Evolutionary conservation across 495 filamentous ascomycete genomes (phyloP).

Genomic region (Immersiella caudata): DNA sequence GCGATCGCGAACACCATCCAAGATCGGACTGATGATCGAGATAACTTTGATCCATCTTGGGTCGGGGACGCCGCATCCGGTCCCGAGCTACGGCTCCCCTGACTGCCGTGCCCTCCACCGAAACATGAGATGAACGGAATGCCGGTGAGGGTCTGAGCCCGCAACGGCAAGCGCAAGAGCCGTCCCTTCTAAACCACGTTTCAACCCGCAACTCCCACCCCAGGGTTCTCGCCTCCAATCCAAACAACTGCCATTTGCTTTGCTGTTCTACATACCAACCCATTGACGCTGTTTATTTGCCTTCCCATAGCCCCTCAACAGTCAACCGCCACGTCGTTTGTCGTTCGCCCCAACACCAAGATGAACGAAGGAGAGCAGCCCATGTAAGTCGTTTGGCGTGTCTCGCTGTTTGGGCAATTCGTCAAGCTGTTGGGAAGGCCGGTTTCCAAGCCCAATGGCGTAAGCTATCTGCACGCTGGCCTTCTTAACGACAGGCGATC

Average conservation of each 20-base stretch:
- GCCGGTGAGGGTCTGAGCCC: background rate
- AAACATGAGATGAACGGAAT: background rate
- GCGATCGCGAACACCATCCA: background rate
- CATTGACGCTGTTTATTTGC: background rate
- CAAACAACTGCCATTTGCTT: background rate
- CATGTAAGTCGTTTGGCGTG: constrained; percentile 11
- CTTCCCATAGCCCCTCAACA: background rate
- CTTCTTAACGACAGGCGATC: constrained; percentile 5
- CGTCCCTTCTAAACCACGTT: background rate
- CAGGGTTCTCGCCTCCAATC: background rate
- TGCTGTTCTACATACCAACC: background rate
- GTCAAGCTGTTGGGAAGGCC: constrained; percentile 4
- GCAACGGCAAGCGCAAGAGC: background rate
- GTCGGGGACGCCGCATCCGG: background rate
- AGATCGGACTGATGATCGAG: constrained; percentile 4
- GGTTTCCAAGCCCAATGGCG: constrained; percentile 8
- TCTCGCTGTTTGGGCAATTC: constrained; percentile 7
- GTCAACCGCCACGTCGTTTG: constrained; percentile 11
- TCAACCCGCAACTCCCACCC: constrained; percentile 2
- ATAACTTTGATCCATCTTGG: background rate
- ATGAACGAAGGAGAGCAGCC: constrained; percentile 16
- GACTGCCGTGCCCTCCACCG: background rate
- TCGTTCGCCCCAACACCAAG: constrained; percentile 9
- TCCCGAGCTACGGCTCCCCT: background rate
- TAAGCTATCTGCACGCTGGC: constrained; percentile 16